Evolutionary conservation across 306 rosid species (phyloP), one percentile per base, ranked within the genome.

Genomic region (Vachellia collinsii): DNA sequence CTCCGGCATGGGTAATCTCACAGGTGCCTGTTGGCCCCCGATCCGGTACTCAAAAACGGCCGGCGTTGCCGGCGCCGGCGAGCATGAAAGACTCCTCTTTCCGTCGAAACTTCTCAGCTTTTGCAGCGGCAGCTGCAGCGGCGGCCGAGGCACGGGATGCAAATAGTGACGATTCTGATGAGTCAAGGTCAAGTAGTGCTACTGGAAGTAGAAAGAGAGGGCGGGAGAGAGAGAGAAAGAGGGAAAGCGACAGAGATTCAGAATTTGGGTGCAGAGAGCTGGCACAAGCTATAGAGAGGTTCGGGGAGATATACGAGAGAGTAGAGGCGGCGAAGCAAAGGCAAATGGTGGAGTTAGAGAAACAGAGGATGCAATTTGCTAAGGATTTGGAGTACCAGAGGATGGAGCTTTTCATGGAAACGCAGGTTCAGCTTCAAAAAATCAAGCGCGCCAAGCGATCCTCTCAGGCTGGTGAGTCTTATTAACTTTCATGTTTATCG

Each of bases 261-360:
- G 87, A 84, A 23, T 48, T 48, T 7, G 91, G 88, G 51, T 86
- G 43, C 56, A 76, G 86, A 54, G 93, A 77, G 59, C 62, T 91
- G 72, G 94, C 94, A 16, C 58, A 73, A 50, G 91, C 92, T 3
- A 85, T 92, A 38, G 89, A 82, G 84, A 89, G 83, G 80, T 77
- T 89, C 29, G 89, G 85, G 4, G 90, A 86, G 68, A 86, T 83
- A 68, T 91, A 90, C 3, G 90, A 88, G 88, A 88, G 90, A 83
- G 97, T 91, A 20, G 93, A 92, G 70, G 69, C 42, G 10, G 69
- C 80, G 36, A 91, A 89, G 78, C 92, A 86, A 82, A 85, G 81
- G 84, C 91, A 91, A 74, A 87, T 89, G 86, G 68, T 88, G 11
- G 94, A 91, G 87, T 81, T 88, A 88, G 97, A 93, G 88, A 89